These are phyloP conservation scores for Ochromonas danica DNA, from an alignment of 108 stramenopile species.

Conservation along the genomic window DNA sequence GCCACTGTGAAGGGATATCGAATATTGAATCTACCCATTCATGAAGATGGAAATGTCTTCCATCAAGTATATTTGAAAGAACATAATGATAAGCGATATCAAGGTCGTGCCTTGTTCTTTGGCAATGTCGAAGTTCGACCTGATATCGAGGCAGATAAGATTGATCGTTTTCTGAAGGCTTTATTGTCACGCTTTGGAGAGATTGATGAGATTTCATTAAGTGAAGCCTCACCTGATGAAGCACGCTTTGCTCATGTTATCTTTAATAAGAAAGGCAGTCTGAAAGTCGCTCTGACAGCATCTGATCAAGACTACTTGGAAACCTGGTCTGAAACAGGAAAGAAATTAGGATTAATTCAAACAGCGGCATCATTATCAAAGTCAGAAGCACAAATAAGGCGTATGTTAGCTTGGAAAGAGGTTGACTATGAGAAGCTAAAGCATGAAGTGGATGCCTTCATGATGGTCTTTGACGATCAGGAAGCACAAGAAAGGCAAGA, in stretches of 20 bases:
- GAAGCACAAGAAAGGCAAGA: background rate
- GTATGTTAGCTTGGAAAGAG: background rate
- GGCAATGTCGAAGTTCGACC: background rate
- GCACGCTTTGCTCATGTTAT: background rate
- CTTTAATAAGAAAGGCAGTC: background rate
- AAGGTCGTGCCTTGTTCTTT: background rate
- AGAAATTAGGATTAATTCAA: background rate
- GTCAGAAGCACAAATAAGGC: background rate
- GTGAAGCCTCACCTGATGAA: background rate
- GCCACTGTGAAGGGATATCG: constrained; percentile 3
- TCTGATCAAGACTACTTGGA: background rate
- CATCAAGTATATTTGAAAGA: background rate
- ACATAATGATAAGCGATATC: background rate
- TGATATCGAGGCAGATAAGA: background rate
- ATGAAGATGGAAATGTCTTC: background rate
- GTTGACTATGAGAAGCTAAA: background rate
- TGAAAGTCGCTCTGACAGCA: constrained; percentile 1
- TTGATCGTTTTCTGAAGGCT: background rate
- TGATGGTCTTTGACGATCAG: background rate
- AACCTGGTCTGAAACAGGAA: background rate
- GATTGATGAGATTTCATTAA: background rate
- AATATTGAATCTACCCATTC: background rate
- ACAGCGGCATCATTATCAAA: background rate
- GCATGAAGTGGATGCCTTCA: constrained; percentile 1
- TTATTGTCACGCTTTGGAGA: background rate